A percentile compares a stretch with the other conserved stretches of the same genome.
Evolutionary conservation across 148 eudicot species (phyloP).

Genomic region (Fallopia convolvulus): DNA sequence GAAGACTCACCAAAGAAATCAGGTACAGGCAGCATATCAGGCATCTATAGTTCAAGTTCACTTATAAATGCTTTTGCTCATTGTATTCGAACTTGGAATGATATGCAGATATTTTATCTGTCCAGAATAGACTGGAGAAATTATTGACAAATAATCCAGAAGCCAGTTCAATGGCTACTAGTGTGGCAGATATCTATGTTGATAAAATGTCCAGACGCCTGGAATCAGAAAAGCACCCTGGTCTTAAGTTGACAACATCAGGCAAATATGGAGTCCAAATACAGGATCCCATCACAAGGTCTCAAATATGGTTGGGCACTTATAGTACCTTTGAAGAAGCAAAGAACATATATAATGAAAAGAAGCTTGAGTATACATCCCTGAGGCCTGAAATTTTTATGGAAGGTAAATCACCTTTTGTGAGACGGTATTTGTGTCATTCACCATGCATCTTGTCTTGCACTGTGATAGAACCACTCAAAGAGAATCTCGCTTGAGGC

Average conservation of each 20-base stretch:
- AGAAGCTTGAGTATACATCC: conserved; percentile 7
- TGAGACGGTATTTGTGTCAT: no score
- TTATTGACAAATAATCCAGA: neutral
- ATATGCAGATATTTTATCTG: neutral
- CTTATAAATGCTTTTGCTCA: neutral
- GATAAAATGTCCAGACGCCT: neutral
- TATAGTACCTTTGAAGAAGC: conserved; percentile 11
- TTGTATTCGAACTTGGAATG: neutral
- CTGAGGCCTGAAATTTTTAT: neutral
- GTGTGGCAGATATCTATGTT: neutral
- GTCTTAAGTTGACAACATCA: conserved; percentile 4
- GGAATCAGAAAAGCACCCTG: neutral
- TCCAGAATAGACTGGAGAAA: neutral
- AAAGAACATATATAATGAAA: neutral
- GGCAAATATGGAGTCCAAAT: conserved; percentile 12
- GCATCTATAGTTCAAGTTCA: neutral
- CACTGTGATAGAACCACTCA: no score
- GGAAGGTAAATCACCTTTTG: neutral
- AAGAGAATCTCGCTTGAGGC: no score
- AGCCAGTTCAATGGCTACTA: neutral
- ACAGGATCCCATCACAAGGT: neutral
- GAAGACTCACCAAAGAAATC: neutral
- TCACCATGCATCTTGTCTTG: neutral
- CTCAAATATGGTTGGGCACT: conserved; percentile 5
- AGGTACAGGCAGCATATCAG: neutral